Evolutionary conservation across 768 basidiomycete genomes (phyloP).

Genomic region (Gymnopilus dilepis): DNA sequence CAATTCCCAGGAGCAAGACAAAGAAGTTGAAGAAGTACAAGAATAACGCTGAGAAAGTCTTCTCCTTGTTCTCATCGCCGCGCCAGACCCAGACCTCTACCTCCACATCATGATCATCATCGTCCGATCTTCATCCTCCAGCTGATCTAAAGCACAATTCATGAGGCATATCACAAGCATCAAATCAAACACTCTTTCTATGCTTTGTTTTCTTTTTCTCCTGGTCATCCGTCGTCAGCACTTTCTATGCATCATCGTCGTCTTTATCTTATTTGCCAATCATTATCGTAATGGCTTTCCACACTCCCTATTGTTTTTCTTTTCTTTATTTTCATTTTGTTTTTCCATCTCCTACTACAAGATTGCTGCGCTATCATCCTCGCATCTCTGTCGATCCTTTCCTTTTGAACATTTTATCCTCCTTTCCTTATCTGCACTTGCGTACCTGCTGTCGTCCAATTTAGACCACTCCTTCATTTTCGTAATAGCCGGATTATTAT

Average conservation of each 20-base stretch:
- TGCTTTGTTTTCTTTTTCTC: constrained; percentile 15
- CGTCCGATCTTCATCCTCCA: background rate
- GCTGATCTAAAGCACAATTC: constrained; percentile 15
- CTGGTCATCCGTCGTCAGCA: constrained; percentile 9
- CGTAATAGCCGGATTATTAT: constrained; percentile 18
- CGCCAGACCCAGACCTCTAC: constrained; percentile 40
- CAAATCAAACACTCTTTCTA: constrained; percentile 18
- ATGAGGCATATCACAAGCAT: constrained; percentile 9
- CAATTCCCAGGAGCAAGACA: constrained; percentile 64
- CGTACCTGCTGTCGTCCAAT: constrained; percentile 24
- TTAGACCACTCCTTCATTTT: constrained; percentile 20
- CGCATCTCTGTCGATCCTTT: constrained; percentile 15
- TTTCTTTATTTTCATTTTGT: constrained; percentile 13
- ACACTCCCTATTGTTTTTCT: constrained; percentile 26
- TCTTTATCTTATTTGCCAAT: constrained; percentile 26
- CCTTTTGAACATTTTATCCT: constrained; percentile 10
- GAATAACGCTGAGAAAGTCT: constrained; percentile 84
- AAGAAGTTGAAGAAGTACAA: constrained; percentile 88
- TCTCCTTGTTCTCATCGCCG: constrained; percentile 81
- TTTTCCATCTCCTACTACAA: constrained; percentile 9
- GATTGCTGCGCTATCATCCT: constrained; percentile 19
- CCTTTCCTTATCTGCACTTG: constrained; percentile 18
- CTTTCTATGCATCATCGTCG: constrained; percentile 24
- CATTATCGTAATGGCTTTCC: constrained; percentile 29
- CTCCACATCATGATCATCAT: constrained; percentile 12